Base-by-base conservation (phyloP, 2,329 filamentous ascomycete species). In the Alternaria conjuncta region DNA sequence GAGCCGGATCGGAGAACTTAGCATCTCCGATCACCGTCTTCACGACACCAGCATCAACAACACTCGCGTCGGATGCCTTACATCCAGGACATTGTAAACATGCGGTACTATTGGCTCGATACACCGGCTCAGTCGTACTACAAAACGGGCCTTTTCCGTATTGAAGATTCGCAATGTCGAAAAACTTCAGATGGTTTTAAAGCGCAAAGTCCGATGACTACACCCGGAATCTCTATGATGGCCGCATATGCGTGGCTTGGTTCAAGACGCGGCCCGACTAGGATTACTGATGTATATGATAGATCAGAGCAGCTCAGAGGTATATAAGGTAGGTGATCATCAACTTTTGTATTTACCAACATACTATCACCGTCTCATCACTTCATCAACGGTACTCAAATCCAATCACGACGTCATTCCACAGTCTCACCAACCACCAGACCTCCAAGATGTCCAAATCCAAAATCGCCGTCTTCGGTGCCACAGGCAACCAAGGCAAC, bases 401-500 rank as follows among this genome's bases (percentile, higher is more conserved):
- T 13, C 28, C 11, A 30, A 13, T 7, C 15, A 41, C 4, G 32
- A n/a, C 32, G 5, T n/a, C 32, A 21, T 15, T 23, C n/a, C 12
- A 15, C 8, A 20, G 0, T 1, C 32, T 18, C 36, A 41, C 26
- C 43, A 20, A 47, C 0, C 20, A 20, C 12, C 7, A 25, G 3
- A 4, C 9, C 10, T 3, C 1, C 32, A 47, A 41, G 18, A 57
- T 50, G 44, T 36, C 46, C 21, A 61, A 61, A 7, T 15, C 54
- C 0, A 61, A 72, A 55, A 63, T 79, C 54, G 72, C 71, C 49
- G 57, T 79, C 61, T 71, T 79, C 45, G 76, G 76, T 45, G 73
- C 74, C 20, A 77, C 75, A 6, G 77, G 76, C 32, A 77, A 85
- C 62, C 88, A 90, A 78, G 88, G 88, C 53, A 84, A 86, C 65